Base-by-base conservation (phyloP, 108 stramenopile genomes). In the Schizochytrium sp. region DNA sequence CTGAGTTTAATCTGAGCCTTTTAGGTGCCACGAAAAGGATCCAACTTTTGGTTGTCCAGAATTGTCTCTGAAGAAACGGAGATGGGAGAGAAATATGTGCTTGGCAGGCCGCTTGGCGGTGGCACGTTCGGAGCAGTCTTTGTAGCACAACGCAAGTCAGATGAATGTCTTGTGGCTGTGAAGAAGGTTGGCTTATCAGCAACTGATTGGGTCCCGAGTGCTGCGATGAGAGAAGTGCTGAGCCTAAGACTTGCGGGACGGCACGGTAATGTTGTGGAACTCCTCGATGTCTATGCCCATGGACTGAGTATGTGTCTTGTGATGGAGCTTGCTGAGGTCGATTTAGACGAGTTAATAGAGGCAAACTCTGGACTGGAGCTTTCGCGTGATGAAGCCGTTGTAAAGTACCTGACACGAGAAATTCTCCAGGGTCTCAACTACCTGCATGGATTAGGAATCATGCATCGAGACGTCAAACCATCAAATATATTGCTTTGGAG, bases 401-500 rank as follows among this genome's bases (percentile, higher is more conserved):
- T 53, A 10, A 83, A 83, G 76, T 83, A 40, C 76, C 3, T 83
- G 15, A 28, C 15, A 12, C 19, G 76, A 10, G 76, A 83, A 53
- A 28, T 83, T 10, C n/a, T 83, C 10, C 10, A 28, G 5, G 76
- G 76, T 1, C 28, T 83, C 1, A 38, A 17, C 0, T 53, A 83
- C n/a, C 53, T 47, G 17, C 76, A 83, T 40, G 47, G 17, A n/a
- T 5, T 8, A 5, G 76, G 76, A 10, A 55, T 83, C 53, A 83
- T 83, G 76, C 76, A 83, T 40, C 47, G 76, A 12, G 76, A 83
- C 53, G 28, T 83, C 44, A 83, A 83, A 28, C 76, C 76, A 28
- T 47, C 50, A 8, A 83, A 83, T 55, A 53, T 83, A 53, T 53
- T 83, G 50, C 2, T 83, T 17, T 83, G 76, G 50, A 5, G 13